A percentile compares a stretch with the other conserved stretches of the same genome.
These are phyloP conservation scores for Endothia cerciana DNA, from an alignment of 2,329 filamentous ascomycete species.

Conservation along the genomic window DNA sequence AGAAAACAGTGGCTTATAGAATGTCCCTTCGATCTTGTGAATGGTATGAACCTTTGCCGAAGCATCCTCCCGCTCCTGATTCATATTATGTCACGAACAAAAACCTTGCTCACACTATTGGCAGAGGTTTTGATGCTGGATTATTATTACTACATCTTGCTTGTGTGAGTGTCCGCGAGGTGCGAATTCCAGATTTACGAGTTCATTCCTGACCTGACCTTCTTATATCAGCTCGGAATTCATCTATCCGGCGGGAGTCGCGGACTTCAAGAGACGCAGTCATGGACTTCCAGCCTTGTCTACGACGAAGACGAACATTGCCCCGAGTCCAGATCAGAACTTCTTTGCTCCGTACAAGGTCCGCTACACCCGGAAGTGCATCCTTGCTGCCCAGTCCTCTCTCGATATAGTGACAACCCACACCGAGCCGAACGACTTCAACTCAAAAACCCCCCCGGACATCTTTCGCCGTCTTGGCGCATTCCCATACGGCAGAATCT, in stretches of 20 bases:
- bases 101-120: background rate
- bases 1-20: slow-evolving; percentile 24
- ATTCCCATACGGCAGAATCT: slow-evolving; percentile 19
- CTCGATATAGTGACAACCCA: slow-evolving; percentile 16
- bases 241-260: slow-evolving; percentile 23
- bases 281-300: slow-evolving; percentile 17
- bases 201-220: background rate
- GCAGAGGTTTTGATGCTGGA: slow-evolving; percentile 26
- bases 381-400: slow-evolving; percentile 22
- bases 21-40: slow-evolving; percentile 26
- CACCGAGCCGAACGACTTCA: slow-evolving; percentile 6
- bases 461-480: slow-evolving; percentile 19
- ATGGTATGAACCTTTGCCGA: slow-evolving; percentile 14
- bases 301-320: background rate
- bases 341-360: slow-evolving; percentile 26
- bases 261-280: slow-evolving; percentile 19
- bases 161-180: slow-evolving; percentile 11
- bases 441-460: slow-evolving; percentile 7
- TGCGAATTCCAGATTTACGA: background rate
- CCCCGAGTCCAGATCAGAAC: slow-evolving; percentile 19
- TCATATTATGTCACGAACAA: no score
- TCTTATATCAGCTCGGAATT: slow-evolving; percentile 15
- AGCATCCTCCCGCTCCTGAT: background rate
- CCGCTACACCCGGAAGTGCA: slow-evolving; percentile 24
- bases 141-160: slow-evolving; percentile 20